Evolutionary conservation across 306 rosid species (phyloP), one percentile per base, ranked within the genome.

Genomic region (Datisca glomerata): DNA sequence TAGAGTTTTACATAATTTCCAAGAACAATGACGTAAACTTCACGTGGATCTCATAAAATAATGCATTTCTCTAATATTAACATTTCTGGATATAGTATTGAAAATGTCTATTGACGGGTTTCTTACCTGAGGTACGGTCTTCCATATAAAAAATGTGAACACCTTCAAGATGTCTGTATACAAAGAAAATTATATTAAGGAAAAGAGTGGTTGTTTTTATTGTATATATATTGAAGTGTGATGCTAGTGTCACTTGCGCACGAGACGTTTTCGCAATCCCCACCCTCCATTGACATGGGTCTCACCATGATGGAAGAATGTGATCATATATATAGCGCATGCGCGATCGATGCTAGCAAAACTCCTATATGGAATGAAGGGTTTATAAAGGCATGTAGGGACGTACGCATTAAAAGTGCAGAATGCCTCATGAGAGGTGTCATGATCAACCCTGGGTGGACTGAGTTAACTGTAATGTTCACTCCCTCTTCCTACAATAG

Each of bases 391-490:
- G 47, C 17, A 15, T n/a, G 50, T 17, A 2, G 20, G 17, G 5
- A 53, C 93, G 11, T 74, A 89, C 98, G 62, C 91, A 89, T 84
- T 0, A 72, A 43, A 14, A 80, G 6, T 9, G 80, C 24, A 22
- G 98, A 84, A 49, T 89, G 78, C 66, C 95, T 74, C 95, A 89
- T 84, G 7, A 89, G 91, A 41, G 98, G 95, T 16, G 95, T 89
- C 93, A 80, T 80, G 41, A 89, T 84, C 27, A 80, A 40, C 47
- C 95, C 95, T 2, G 98, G 98, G 59, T 89, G 98, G 34, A 84
- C 91, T 0, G 93, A 69, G 35, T 84, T 89, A 21, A 62, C 86
- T 6, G 86, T 75, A 45, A 89, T 72, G 68, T 77, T 89, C 38
- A 39, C 83, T 20, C 98, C 93, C 20, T 74, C 98, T 61, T 59